Conservation (phyloP, 2,329 filamentous ascomycete genomes). For the Chaetomium olivaceum region DNA sequence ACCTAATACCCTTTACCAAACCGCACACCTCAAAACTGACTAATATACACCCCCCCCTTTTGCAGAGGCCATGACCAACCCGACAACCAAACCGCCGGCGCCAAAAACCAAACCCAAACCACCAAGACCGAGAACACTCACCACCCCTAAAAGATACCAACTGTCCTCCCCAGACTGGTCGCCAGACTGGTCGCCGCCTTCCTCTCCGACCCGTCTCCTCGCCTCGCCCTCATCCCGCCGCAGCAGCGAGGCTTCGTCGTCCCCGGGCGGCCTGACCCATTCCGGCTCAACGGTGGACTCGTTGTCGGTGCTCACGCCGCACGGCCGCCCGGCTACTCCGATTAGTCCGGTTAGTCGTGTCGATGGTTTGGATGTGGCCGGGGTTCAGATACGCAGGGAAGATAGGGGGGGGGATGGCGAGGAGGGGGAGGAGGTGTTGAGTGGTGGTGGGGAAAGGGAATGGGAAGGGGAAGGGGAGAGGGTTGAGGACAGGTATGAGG, state of each 20-base stretch:
- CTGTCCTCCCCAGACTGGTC: slow-evolving; percentile 6
- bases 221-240: neutral
- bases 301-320: neutral
- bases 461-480: neutral
- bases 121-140: neutral
- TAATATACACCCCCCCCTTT: neutral
- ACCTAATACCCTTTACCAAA: too few species aligned
- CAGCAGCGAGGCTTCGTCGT: neutral
- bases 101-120: neutral
- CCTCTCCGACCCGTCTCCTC: neutral
- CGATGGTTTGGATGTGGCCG: neutral
- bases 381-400: neutral
- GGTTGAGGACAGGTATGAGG: neutral
- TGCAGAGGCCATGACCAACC: neutral
- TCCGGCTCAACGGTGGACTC: neutral
- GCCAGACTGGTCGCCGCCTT: slow-evolving; percentile 8
- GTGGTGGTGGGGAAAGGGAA: too few species aligned
- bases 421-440: neutral
- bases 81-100: neutral
- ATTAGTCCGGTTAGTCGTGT: neutral
- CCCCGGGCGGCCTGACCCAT: neutral
- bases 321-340: neutral
- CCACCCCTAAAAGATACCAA: neutral
- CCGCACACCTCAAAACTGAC: neutral
- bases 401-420: neutral